Evolutionary conservation across 441 rosid genomes (phyloP).

Genomic region (Capsella rubella): DNA sequence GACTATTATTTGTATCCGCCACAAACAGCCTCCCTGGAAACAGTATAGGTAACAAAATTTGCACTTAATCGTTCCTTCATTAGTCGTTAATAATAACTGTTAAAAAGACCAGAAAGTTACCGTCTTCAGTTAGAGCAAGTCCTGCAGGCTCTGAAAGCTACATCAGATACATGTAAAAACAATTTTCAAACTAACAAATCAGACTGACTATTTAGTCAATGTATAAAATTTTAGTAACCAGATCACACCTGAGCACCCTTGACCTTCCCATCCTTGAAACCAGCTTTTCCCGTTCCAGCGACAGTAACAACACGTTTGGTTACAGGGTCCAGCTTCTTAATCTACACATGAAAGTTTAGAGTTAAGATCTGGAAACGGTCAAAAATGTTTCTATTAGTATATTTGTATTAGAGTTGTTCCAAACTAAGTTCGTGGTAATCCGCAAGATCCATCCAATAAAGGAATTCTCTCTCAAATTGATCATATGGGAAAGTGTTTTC

Average conservation of each 20-base stretch:
- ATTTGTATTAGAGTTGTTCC: neutral
- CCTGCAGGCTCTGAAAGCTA: conserved; percentile 99
- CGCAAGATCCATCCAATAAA: neutral
- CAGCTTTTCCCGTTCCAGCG: conserved; percentile 97
- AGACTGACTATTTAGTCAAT: neutral
- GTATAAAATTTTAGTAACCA: conserved; percentile 21
- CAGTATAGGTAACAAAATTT: neutral
- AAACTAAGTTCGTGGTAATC: neutral
- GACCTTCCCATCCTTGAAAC: conserved; percentile 87
- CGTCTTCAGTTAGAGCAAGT: conserved; percentile 75
- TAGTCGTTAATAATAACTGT: neutral
- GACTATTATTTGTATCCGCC: conserved; percentile 93
- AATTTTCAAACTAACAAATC: conserved; percentile 17
- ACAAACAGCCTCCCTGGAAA: conserved; percentile 74
- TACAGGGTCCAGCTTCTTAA: conserved; percentile 85
- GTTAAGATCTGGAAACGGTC: neutral
- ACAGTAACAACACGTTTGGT: conserved; percentile 76
- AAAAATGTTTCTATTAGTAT: neutral
- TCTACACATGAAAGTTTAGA: conserved; percentile 49
- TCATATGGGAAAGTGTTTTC: neutral
- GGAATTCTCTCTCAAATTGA: neutral
- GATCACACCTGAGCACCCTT: conserved; percentile 73
- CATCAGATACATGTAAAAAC: conserved; percentile 40
- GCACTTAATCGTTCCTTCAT: neutral
- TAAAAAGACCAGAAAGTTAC: conserved; percentile 50